Evolutionary conservation across 1,284 basidiomycete genomes (phyloP).

Genomic region (Pseudozyma thailandica): DNA sequence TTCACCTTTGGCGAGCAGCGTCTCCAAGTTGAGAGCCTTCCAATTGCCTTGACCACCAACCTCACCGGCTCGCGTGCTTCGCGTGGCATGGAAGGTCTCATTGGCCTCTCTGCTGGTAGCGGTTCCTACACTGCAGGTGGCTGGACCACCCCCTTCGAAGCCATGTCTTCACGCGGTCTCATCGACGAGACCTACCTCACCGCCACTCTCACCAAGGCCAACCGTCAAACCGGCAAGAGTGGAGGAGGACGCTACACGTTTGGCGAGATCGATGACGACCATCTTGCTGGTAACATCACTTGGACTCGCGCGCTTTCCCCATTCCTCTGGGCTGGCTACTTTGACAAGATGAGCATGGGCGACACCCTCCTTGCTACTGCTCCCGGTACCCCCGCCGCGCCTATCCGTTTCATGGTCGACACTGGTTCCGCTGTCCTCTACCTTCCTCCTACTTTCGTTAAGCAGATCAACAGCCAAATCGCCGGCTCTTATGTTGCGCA

Average conservation of each 20-base stretch:
- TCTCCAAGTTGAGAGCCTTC: constrained; percentile 34
- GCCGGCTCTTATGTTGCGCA: constrained; percentile 33
- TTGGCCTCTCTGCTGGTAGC: constrained; percentile 45
- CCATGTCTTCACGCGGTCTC: constrained; percentile 45
- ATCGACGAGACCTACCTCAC: constrained; percentile 51
- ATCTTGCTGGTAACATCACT: constrained; percentile 43
- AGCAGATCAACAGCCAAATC: constrained; percentile 49
- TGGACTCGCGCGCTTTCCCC: constrained; percentile 45
- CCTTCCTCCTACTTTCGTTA: constrained; percentile 37
- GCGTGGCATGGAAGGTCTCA: constrained; percentile 56
- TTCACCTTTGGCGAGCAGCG: constrained; percentile 39
- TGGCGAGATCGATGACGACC: constrained; percentile 47
- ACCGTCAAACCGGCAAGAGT: constrained; percentile 52
- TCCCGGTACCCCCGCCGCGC: constrained; percentile 19
- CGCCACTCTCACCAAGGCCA: constrained; percentile 50
- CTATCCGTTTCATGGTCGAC: constrained; percentile 52
- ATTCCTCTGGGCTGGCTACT: constrained; percentile 51
- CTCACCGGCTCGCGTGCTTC: constrained; percentile 43
- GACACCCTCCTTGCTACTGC: constrained; percentile 20
- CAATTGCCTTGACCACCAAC: constrained; percentile 45
- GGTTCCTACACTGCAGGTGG: constrained; percentile 41
- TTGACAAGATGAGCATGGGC: constrained; percentile 49
- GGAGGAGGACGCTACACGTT: constrained; percentile 57
- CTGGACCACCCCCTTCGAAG: constrained; percentile 56
- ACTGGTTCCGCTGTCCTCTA: constrained; percentile 54